Conservation (phyloP, 73 alveolate genomes). For the Tetrahymena malaccensis region DNA sequence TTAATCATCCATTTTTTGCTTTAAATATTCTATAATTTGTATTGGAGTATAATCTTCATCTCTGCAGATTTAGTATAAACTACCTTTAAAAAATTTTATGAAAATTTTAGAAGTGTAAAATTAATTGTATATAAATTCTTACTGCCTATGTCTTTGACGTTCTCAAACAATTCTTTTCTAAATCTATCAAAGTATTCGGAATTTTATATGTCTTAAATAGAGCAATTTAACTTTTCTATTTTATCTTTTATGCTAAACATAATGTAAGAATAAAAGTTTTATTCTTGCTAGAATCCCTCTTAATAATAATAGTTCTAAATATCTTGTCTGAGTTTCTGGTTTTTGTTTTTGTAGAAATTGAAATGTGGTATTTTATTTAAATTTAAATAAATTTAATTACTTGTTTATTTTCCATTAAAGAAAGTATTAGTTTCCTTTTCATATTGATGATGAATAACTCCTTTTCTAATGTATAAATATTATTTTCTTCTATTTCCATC, state of each 20-base stretch:
- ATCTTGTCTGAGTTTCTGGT: background rate
- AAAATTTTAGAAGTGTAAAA: background rate
- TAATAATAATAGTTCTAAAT: background rate
- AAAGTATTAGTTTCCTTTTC: background rate
- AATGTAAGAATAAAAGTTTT: background rate
- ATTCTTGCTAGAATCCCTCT: background rate
- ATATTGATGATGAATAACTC: background rate
- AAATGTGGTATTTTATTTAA: background rate
- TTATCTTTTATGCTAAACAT: background rate
- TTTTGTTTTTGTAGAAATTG: background rate
- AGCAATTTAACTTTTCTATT: background rate
- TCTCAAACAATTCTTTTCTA: background rate
- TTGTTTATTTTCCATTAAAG: background rate
- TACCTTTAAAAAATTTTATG: background rate
- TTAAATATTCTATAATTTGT: background rate
- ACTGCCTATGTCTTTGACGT: background rate
- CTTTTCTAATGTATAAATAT: background rate
- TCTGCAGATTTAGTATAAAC: background rate
- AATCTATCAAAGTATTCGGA: background rate
- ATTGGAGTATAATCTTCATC: background rate
- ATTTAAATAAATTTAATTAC: background rate
- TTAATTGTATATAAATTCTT: background rate
- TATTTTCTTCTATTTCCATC: background rate
- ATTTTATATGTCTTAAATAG: background rate
- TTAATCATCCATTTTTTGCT: background rate